phyloP scores from a whole-genome alignment of 768 basidiomycete species.

The Jaapia argillacea region DNA sequence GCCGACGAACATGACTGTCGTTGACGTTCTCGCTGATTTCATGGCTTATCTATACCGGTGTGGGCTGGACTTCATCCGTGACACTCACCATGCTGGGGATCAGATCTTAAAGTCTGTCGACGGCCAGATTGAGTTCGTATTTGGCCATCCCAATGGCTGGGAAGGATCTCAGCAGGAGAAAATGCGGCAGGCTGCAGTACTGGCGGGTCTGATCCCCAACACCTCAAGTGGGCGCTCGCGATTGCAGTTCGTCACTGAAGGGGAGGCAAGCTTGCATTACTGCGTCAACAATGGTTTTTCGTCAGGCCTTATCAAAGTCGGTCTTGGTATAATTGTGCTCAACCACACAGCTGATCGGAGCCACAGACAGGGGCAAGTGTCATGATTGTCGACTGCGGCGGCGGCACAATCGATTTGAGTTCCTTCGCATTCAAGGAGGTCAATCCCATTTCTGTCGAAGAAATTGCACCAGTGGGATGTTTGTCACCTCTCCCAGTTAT shows the following conservation, averaged over 20 bases:
- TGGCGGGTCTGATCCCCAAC: neutral
- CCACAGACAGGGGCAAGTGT: neutral
- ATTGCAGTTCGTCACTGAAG: constrained; percentile 38
- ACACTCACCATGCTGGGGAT: neutral
- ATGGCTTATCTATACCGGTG: neutral
- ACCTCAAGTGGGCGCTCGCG: constrained; percentile 10
- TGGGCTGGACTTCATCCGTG: neutral
- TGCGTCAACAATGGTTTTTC: constrained; percentile 28
- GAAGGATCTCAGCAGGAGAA: neutral
- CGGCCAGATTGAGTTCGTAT: neutral
- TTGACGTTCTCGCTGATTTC: neutral
- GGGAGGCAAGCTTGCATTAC: constrained; percentile 43
- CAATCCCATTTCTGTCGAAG: neutral
- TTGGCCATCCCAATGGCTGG: neutral
- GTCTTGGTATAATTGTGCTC: neutral
- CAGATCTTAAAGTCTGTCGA: neutral
- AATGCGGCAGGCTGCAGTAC: neutral
- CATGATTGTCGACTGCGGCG: too few relatives aligned
- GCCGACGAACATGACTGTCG: neutral
- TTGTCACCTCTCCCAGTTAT: neutral
- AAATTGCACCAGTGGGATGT: neutral
- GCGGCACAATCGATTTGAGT: neutral
- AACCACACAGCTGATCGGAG: neutral
- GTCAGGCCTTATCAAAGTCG: neutral
- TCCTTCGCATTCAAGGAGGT: neutral